Percentiles rank a stretch among this genome's conserved stretches.
These are phyloP conservation scores for Rhodomyrtus psidioides DNA, from an alignment of 441 rosid species.

Conservation along the genomic window DNA sequence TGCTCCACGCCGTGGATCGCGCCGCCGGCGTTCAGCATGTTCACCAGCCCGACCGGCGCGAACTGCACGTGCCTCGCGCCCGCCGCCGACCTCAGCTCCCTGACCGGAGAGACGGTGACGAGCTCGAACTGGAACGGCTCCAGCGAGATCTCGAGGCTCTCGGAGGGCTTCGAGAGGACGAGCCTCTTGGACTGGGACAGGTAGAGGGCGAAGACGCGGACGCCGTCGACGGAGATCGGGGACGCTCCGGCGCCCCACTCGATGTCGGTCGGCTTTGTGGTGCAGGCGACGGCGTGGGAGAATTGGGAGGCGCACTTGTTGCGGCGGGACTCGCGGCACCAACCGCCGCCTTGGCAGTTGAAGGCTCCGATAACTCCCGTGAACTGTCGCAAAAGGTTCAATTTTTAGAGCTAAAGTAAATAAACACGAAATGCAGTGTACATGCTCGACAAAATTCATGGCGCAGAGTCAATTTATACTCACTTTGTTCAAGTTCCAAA, in stretches of 20 bases:
- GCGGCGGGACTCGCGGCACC: slow-evolving; percentile 14
- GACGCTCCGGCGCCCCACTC: slow-evolving; percentile 5
- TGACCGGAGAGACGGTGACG: slow-evolving; percentile 5
- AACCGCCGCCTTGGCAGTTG: slow-evolving; percentile 19
- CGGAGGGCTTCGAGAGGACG: slow-evolving; percentile 3
- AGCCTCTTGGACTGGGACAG: slow-evolving; percentile 12
- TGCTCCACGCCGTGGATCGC: background rate
- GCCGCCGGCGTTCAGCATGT: slow-evolving; percentile 12
- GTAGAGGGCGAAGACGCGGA: slow-evolving; percentile 7
- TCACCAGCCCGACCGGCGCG: slow-evolving; percentile 9
- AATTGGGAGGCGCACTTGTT: slow-evolving; percentile 9
- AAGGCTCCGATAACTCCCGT: slow-evolving; percentile 14
- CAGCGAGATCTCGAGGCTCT: slow-evolving; percentile 3
- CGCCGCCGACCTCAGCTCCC: background rate
- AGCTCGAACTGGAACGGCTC: slow-evolving; percentile 16
- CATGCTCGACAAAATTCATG: background rate
- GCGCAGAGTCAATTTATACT: background rate
- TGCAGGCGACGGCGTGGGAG: slow-evolving; percentile 12
- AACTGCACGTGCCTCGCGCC: background rate
- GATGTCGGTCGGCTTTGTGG: slow-evolving; percentile 1
- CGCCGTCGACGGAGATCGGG: slow-evolving; percentile 2
- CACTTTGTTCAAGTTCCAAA: slow-evolving; percentile 17
- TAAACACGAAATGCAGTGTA: background rate
- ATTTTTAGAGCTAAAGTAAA: background rate
- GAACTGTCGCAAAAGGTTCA: background rate